These are phyloP conservation scores for Mortierella alpina DNA, from an alignment of 192 early-diverging fungal genomes.

Conservation along the genomic window DNA sequence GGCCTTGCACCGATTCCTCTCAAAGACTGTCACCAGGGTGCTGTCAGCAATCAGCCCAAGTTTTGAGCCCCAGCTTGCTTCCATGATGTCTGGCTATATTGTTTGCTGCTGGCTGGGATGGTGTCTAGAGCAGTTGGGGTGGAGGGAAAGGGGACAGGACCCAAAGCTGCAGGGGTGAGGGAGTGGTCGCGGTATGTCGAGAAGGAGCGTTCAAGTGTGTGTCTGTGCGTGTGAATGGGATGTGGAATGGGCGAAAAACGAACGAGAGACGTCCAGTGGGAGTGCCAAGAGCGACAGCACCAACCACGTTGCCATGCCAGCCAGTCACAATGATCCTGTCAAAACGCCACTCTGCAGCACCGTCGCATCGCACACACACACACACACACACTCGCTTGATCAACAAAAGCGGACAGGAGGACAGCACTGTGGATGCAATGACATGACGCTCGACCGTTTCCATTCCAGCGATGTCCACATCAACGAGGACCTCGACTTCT, in stretches of 20 bases:
- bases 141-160: not conserved
- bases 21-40: constrained; percentile 63
- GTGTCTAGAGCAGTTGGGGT: not conserved
- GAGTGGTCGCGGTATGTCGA: not conserved
- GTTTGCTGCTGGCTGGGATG: not conserved
- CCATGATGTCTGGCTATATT: constrained; percentile 8
- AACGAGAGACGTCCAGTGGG: not conserved
- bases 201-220: no score
- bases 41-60: constrained; percentile 68
- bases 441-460: constrained; percentile 32
- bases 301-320: no score
- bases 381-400: no score
- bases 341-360: no score
- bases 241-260: not conserved
- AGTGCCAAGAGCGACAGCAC: no score
- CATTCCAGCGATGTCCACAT: constrained; percentile 65
- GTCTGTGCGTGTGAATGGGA: not conserved
- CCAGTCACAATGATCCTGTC: no score
- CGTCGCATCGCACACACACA: no score
- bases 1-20: constrained; percentile 64
- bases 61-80: constrained; percentile 52
- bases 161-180: not conserved
- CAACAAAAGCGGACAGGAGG: not conserved
- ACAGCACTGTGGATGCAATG: constrained; percentile 10
- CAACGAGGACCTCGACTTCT: constrained; percentile 65